Percentiles rank a stretch among this genome's conserved stretches.
Conservation (phyloP, 345 rosid species). For the Trapa bicornis region DNA sequence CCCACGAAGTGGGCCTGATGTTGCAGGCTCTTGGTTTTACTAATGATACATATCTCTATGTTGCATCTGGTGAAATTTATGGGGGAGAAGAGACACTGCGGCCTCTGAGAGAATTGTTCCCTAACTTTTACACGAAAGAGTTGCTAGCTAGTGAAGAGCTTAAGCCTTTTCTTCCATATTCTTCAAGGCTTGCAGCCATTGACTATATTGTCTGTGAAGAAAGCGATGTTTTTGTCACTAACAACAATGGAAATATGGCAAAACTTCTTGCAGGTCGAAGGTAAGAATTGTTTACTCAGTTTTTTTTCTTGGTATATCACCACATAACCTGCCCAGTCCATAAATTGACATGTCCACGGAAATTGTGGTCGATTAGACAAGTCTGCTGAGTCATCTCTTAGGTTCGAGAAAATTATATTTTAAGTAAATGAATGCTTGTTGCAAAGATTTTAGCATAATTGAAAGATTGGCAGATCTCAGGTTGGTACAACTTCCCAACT, state of each 20-base stretch:
- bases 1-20: slow-evolving; percentile 94
- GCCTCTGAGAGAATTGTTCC: slow-evolving; percentile 80
- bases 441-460: background rate
- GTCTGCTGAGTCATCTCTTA: background rate
- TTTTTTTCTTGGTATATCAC: background rate
- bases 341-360: too few species aligned
- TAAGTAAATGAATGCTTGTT: background rate
- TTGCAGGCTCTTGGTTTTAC: slow-evolving; percentile 86
- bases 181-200: slow-evolving; percentile 87
- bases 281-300: slow-evolving; percentile 25
- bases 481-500: background rate
- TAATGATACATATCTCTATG: slow-evolving; percentile 74
- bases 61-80: slow-evolving; percentile 97
- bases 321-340: background rate
- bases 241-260: slow-evolving; percentile 98
- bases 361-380: background rate
- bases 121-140: slow-evolving; percentile 91
- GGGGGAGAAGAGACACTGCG: slow-evolving; percentile 85
- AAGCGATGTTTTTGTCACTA: slow-evolving; percentile 90
- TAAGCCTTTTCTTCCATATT: slow-evolving; percentile 57
- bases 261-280: slow-evolving; percentile 97
- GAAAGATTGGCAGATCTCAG: background rate
- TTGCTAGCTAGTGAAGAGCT: slow-evolving; percentile 78
- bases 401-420: background rate
- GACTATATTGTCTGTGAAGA: slow-evolving; percentile 90